Evolutionary conservation across 192 early-diverging fungal genomes (phyloP).

Genomic region (Coemansia umbellata): DNA sequence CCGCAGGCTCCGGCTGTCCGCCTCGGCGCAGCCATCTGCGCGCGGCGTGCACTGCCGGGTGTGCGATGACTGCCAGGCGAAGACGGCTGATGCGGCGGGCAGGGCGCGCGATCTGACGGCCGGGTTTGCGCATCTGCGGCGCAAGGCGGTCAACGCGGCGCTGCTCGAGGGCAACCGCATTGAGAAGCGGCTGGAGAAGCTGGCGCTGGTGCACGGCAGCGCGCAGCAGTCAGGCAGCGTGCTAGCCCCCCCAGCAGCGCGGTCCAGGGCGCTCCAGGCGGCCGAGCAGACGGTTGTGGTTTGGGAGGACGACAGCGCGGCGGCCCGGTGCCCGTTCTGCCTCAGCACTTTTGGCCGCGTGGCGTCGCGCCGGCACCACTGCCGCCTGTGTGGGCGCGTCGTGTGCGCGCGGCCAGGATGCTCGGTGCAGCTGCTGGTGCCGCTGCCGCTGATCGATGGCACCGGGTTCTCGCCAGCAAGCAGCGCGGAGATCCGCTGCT

Average conservation of each 20-base stretch:
- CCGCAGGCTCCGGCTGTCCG: constrained; percentile 56
- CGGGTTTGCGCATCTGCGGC: constrained; percentile 51
- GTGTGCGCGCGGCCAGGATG: constrained; percentile 56
- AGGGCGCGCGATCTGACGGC: constrained; percentile 51
- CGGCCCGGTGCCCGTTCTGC: constrained; percentile 21
- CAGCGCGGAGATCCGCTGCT: constrained; percentile 46
- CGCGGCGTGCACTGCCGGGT: constrained; percentile 58
- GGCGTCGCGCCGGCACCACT: constrained; percentile 66
- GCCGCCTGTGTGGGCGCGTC: constrained; percentile 66
- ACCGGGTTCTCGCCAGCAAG: constrained; percentile 2
- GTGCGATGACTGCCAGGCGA: constrained; percentile 56
- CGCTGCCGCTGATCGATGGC: constrained; percentile 7
- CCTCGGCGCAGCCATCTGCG: constrained; percentile 58
- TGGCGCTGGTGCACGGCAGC: constrained; percentile 31
- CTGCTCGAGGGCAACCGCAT: constrained; percentile 68
- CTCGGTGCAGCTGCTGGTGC: constrained; percentile 31
- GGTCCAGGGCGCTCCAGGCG: constrained; percentile 10
- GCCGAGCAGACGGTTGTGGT: constrained; percentile 43
- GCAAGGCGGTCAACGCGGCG: constrained; percentile 53
- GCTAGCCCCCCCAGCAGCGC: not conserved
- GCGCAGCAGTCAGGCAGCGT: not conserved
- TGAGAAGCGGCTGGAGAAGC: constrained; percentile 70
- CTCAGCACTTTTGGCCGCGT: constrained; percentile 46
- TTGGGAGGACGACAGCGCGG: constrained; percentile 31
- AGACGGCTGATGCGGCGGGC: constrained; percentile 41